These are phyloP conservation scores for Craspedostauros australis DNA, from an alignment of 108 stramenopile genomes.

Conservation along the genomic window DNA sequence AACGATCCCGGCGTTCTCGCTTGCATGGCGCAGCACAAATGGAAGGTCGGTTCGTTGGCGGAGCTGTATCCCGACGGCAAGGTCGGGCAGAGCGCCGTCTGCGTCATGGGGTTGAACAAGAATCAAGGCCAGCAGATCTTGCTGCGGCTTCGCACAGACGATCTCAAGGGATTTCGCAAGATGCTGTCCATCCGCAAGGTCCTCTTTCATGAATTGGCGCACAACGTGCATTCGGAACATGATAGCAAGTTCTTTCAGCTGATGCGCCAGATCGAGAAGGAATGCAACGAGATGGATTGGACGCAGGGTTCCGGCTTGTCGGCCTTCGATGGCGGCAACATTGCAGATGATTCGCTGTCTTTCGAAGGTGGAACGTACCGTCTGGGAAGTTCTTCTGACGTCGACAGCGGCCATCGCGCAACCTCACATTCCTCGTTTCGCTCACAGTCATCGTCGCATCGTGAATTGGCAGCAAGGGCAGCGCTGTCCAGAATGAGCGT, in stretches of 20 bases:
- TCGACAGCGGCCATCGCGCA: too few relatives aligned
- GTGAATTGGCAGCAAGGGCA: too few relatives aligned
- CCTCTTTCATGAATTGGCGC: slow-evolving; percentile 73
- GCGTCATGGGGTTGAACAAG: slow-evolving; percentile 73
- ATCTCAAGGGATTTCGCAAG: slow-evolving; percentile 67
- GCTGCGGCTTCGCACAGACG: slow-evolving; percentile 69
- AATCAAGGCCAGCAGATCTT: slow-evolving; percentile 73
- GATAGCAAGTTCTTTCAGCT: slow-evolving; percentile 54
- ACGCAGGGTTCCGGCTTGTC: slow-evolving; percentile 26
- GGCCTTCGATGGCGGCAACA: too few relatives aligned
- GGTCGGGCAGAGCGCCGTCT: slow-evolving; percentile 55
- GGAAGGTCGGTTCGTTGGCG: slow-evolving; percentile 64
- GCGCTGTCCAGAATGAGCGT: too few relatives aligned
- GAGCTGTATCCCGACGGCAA: slow-evolving; percentile 85
- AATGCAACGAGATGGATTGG: slow-evolving; percentile 63
- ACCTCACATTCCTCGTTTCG: too few relatives aligned
- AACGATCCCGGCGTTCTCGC: slow-evolving; percentile 70
- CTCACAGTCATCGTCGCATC: too few relatives aligned
- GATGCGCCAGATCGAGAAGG: slow-evolving; percentile 74
- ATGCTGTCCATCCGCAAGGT: slow-evolving; percentile 43
- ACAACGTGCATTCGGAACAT: slow-evolving; percentile 67
- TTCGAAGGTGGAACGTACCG: too few relatives aligned
- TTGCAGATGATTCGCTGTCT: too few relatives aligned
- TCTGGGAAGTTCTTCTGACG: too few relatives aligned
- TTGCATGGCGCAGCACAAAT: slow-evolving; percentile 58